Percentiles rank a stretch among this genome's conserved stretches.
These are phyloP conservation scores for Tuber borchii DNA, from an alignment of 495 filamentous ascomycete species.

Conservation along the genomic window DNA sequence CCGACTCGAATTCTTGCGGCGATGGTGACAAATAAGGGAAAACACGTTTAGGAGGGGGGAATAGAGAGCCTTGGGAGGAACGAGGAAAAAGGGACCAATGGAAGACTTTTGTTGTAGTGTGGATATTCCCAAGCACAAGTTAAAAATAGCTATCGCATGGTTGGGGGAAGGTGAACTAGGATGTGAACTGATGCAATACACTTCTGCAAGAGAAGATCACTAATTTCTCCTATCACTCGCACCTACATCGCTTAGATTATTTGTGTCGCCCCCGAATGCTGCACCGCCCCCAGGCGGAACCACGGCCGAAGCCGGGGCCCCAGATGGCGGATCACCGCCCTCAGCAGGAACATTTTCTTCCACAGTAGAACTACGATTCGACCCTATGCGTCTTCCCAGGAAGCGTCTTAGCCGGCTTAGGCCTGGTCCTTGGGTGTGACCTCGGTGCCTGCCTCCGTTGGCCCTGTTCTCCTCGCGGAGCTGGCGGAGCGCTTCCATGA, in stretches of 20 bases:
- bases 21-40: background rate
- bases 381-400: slow-evolving; percentile 21
- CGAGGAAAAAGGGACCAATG: background rate
- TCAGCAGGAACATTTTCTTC: background rate
- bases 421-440: slow-evolving; percentile 28
- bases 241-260: background rate
- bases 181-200: background rate
- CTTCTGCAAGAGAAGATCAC: background rate
- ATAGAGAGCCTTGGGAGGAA: background rate
- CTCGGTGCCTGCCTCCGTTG: slow-evolving; percentile 17
- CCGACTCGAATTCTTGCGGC: background rate
- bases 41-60: background rate
- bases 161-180: background rate
- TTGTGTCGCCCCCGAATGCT: background rate
- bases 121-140: background rate
- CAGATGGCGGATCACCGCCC: background rate
- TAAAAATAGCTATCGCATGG: background rate
- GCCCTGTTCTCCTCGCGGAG: slow-evolving; percentile 27
- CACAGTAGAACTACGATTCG: slow-evolving; percentile 10
- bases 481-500: slow-evolving; percentile 37
- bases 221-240: background rate
- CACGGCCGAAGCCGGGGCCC: background rate
- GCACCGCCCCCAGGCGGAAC: background rate
- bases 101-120: background rate
- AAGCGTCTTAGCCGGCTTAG: slow-evolving; percentile 26